Evolutionary conservation across 148 eudicot genomes (phyloP), one percentile per base, ranked within the genome.

Genomic region (Rheum nobile): DNA sequence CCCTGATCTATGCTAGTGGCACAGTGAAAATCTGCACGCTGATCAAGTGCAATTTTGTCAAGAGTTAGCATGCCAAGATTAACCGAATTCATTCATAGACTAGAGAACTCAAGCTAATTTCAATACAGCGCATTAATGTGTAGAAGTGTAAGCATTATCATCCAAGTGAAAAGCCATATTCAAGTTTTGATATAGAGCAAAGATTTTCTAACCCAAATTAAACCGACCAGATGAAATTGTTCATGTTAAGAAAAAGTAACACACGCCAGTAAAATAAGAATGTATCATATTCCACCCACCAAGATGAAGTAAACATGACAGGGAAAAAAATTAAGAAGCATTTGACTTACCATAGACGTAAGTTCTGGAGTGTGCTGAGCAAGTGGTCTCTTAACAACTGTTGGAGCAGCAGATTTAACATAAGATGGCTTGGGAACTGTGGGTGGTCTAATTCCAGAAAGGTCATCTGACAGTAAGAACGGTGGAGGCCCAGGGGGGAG

Each of bases 401-500:
- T 94, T 43, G 98, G 91, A 76, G 97, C 97, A 80, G 98, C 98
- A 65, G 98, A 86, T 78, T 94, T 94, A 59, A 94, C 86, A 82
- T 86, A 94, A 41, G 98, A 94, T 65, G 98, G 97, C 77, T 94
- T 91, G 74, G 84, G 97, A 70, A 82, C 35, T 48, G 88, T 34
- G 68, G 84, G 72, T 75, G 85, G 88, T 77, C 90, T 83, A 32
- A 80, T 10, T 37, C 38, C 79, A 75, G 78, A 48, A 35, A 24
- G 71, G 70, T 76, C 70, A 34, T 86, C 90, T 67, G 79, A 83
- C 63, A 74, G 80, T 43, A 79, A 80, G 71, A 86, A 71, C 47
- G 97, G 98, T 57, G 98, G 97, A 17, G 97, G 98, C 32, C 97
- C 98, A 12, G 98, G 98, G 28, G 98, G 98, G 54, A 94, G 93